Percentiles rank a stretch among this genome's conserved stretches.
Conservation (phyloP, 176 grass and related monocot genomes). For the bread wheat (Triticum aestivum) region DNA sequence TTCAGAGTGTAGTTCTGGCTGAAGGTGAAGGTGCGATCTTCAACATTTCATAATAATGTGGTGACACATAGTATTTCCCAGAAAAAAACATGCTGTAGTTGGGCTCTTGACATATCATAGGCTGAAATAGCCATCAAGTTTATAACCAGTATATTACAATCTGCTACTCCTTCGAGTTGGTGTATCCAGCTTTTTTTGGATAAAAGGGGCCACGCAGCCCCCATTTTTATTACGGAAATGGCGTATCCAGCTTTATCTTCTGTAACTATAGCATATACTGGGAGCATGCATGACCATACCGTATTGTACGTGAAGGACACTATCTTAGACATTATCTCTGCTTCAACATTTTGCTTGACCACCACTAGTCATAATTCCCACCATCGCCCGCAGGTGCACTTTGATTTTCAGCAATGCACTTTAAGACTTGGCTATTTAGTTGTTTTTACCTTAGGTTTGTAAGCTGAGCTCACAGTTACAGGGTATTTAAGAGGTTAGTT, state of each 20-base stretch:
- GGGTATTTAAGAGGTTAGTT: background rate
- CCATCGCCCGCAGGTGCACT: background rate
- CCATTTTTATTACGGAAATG: background rate
- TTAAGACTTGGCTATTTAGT: background rate
- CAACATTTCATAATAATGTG: background rate
- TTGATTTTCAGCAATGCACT: background rate
- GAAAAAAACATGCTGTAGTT: background rate
- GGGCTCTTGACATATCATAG: background rate
- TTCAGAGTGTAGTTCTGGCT: conserved; percentile 84
- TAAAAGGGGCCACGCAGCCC: too few relatives aligned
- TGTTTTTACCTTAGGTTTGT: background rate
- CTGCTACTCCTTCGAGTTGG: background rate
- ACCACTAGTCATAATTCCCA: background rate
- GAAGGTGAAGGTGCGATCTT: conserved; percentile 55
- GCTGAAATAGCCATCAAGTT: background rate
- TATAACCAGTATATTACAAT: background rate
- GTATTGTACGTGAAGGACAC: background rate
- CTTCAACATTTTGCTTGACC: background rate
- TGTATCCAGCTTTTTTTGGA: background rate
- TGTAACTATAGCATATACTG: background rate
- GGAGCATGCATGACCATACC: background rate
- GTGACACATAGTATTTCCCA: background rate
- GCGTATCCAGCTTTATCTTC: conserved; percentile 1
- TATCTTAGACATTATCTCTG: background rate
- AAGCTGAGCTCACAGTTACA: background rate